Base-by-base conservation (phyloP, 2,329 filamentous ascomycete genomes). In the Ceratocystis lukuohia region DNA sequence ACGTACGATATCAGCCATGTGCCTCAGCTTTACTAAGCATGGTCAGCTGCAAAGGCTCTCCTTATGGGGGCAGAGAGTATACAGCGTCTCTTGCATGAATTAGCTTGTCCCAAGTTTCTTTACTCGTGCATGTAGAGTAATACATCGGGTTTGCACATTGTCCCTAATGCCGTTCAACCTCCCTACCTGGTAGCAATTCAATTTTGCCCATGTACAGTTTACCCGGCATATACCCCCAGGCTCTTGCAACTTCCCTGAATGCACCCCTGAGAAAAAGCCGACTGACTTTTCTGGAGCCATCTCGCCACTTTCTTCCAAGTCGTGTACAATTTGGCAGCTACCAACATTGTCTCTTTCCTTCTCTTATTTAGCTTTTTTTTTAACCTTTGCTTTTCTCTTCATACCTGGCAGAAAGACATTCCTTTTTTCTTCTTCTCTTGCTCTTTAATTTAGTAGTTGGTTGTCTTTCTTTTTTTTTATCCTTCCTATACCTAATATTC, bases 391-490 rank as follows among this genome's bases (percentile, higher is more conserved):
- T 57, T 28, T 30, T 56, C 25, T 67, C n/a, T 28, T 22, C 56
- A 33, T 33, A 50, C 48, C 10, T 50, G 8, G 5, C 59, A 33
- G 30, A 28, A 41, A 50, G 61, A 62, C 41, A 15, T 65, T 63
- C 33, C 62, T 33, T 28, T 65, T 46, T 59, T 67, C 25, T 53
- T 41, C 6, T 59, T n/a, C 70, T 67, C 22, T 46, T 30, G 12
- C 30, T 33, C 44, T 33, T 45, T 63, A 30, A 30, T 61, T 37
- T 41, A 61, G 44, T 33, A 37, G 15, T n/a, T 66, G 25, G 65
- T 46, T 8, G 22, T 46, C n/a, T 62, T 65, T 63, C 44, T 68
- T 62, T 62, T 65, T 67, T 20, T 66, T 48, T 30, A 62, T 57
- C 46, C 37, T 44, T 67, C 45, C 41, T 53, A 30, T 59, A 28